A percentile compares a stretch with the other conserved stretches of the same genome.
phyloP scores from a whole-genome alignment of 257 asterid genomes.

The Plantago ovata region DNA sequence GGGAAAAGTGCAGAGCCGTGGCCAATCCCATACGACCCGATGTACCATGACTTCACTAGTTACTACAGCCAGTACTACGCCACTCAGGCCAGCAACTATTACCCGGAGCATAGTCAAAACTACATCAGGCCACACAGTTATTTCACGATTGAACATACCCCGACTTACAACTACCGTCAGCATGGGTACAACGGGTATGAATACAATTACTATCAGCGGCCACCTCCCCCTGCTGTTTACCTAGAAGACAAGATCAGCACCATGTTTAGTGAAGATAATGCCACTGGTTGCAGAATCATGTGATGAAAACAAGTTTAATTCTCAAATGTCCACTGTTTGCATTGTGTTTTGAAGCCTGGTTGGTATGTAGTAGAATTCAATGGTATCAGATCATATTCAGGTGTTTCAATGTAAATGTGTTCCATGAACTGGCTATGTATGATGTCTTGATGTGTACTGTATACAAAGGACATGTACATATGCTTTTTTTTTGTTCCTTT shows the following conservation, averaged over 20 bases:
- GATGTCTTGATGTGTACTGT: too few species aligned
- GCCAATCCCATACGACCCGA: slow-evolving; percentile 76
- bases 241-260: slow-evolving; percentile 31
- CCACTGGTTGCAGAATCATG: slow-evolving; percentile 52
- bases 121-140: slow-evolving; percentile 10
- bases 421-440: too few species aligned
- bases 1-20: slow-evolving; percentile 67
- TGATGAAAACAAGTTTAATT: too few species aligned
- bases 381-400: too few species aligned
- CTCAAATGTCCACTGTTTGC: too few species aligned
- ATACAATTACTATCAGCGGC: slow-evolving; percentile 54
- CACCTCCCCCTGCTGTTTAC: slow-evolving; percentile 36
- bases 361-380: too few species aligned
- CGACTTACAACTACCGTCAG: slow-evolving; percentile 51
- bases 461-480: too few species aligned
- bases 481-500: too few species aligned
- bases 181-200: slow-evolving; percentile 61
- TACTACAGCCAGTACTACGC: slow-evolving; percentile 37
- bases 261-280: slow-evolving; percentile 71
- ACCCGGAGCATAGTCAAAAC: background rate
- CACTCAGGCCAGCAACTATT: slow-evolving; percentile 19
- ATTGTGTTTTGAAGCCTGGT: background rate
- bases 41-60: slow-evolving; percentile 41
- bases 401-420: too few species aligned
- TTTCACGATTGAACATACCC: slow-evolving; percentile 20